Conservation (phyloP, 768 basidiomycete genomes). For the Suillus bovinus region DNA sequence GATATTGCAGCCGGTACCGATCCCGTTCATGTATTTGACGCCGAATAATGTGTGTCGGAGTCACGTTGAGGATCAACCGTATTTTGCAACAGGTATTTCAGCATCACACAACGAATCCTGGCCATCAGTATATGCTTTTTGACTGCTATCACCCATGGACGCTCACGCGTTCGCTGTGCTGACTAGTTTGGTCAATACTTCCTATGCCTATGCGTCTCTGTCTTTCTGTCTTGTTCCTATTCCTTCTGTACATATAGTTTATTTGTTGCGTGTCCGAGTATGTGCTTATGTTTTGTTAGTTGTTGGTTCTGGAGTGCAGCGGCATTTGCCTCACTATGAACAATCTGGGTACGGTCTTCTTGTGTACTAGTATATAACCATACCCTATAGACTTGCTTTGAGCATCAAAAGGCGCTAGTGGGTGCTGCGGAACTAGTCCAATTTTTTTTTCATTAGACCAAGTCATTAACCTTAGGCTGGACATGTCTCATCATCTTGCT, state of each 20-base stretch:
- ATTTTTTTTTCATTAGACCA: not conserved
- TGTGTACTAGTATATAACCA: conserved; percentile 2
- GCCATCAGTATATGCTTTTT: conserved; percentile 9
- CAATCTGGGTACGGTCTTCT: conserved; percentile 10
- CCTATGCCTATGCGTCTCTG: conserved; percentile 7
- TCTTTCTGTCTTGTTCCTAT: not conserved
- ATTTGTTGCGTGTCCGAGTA: not conserved
- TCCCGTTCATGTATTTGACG: conserved; percentile 20
- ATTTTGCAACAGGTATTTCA: not conserved
- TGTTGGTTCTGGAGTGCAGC: conserved; percentile 4
- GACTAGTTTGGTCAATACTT: not conserved
- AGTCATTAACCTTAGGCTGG: not conserved
- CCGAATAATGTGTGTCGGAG: conserved; percentile 16
- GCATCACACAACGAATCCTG: conserved; percentile 5
- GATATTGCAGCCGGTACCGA: conserved; percentile 21
- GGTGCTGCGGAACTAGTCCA: not conserved
- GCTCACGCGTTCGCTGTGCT: not conserved
- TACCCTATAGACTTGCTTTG: conserved; percentile 17
- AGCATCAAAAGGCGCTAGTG: not conserved
- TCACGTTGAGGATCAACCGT: not conserved
- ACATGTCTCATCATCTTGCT: not conserved
- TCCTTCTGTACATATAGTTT: conserved; percentile 5
- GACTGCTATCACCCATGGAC: not conserved
- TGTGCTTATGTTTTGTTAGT: conserved; percentile 5
- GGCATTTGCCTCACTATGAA: conserved; percentile 9